Conservation (phyloP, 495 filamentous ascomycete species). For the Xanthoparmelia taractica region DNA sequence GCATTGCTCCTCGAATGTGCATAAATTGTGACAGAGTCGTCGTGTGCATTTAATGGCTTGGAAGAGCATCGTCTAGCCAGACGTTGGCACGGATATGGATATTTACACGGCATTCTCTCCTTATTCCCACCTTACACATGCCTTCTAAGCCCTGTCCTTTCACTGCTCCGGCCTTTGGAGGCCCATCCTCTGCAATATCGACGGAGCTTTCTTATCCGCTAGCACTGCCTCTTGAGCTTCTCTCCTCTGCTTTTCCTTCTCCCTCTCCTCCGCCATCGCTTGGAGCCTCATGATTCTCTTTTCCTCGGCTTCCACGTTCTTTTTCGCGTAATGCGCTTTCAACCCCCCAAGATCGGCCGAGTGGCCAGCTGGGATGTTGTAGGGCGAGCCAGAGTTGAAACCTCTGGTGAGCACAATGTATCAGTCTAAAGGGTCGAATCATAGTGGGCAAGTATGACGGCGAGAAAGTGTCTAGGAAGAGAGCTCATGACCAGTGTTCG, state of each 20-base stretch:
- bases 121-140: not conserved
- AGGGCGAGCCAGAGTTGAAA: constrained; percentile 54
- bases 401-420: constrained; percentile 34
- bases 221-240: not conserved
- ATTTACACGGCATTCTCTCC: not conserved
- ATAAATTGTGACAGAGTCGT: not conserved
- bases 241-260: constrained; percentile 8
- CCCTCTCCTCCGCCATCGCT: constrained; percentile 9
- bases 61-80: not conserved
- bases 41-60: not conserved
- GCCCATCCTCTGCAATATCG: constrained; percentile 7
- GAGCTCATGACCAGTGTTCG: not conserved
- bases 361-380: constrained; percentile 56
- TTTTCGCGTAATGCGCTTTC: constrained; percentile 53
- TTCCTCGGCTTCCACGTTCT: constrained; percentile 48
- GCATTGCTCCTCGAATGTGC: not conserved
- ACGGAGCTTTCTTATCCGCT: not conserved
- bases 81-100: not conserved
- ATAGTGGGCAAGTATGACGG: not conserved
- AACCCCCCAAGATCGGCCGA: constrained; percentile 52
- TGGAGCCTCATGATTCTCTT: constrained; percentile 38
- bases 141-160: not conserved
- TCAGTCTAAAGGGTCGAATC: not conserved
- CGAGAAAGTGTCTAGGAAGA: not conserved
- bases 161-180: constrained; percentile 4